Evolutionary conservation across 805 yeast genomes (phyloP).

Genomic region (Komagataella mondaviorum): DNA sequence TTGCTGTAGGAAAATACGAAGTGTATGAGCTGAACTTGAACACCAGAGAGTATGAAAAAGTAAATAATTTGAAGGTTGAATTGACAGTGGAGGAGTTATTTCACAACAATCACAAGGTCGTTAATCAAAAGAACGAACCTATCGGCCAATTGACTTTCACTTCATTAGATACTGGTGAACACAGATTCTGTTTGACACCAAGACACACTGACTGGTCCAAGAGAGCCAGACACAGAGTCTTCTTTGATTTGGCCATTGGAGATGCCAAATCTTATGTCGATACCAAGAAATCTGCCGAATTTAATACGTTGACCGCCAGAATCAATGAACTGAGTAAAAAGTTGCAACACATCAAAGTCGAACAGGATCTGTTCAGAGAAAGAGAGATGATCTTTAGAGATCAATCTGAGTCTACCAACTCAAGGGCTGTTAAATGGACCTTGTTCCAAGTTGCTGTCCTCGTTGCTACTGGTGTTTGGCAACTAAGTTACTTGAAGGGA

Average conservation of each 20-base stretch:
- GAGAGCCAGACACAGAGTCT: constrained; percentile 46
- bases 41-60: constrained; percentile 33
- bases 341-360: constrained; percentile 46
- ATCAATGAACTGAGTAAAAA: constrained; percentile 43
- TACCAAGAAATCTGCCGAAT: constrained; percentile 48
- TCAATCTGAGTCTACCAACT: constrained; percentile 55
- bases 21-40: constrained; percentile 46
- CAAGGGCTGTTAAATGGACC: constrained; percentile 65
- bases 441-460: constrained; percentile 51
- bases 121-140: constrained; percentile 52
- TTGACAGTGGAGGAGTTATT: constrained; percentile 69
- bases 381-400: constrained; percentile 66
- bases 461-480: constrained; percentile 60
- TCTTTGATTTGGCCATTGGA: constrained; percentile 57
- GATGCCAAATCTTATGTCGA: constrained; percentile 50
- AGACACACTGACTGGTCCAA: constrained; percentile 30
- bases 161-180: constrained; percentile 67
- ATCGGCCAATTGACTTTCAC: constrained; percentile 62
- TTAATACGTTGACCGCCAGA: constrained; percentile 40
- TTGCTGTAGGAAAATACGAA: constrained; percentile 68
- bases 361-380: constrained; percentile 57
- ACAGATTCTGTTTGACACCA: constrained; percentile 60
- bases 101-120: constrained; percentile 66
- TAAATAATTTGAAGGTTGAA: constrained; percentile 43
- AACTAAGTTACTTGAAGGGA: constrained; percentile 57